Evolutionary conservation across 805 yeast genomes (phyloP).

Genomic region (Candida corydali): DNA sequence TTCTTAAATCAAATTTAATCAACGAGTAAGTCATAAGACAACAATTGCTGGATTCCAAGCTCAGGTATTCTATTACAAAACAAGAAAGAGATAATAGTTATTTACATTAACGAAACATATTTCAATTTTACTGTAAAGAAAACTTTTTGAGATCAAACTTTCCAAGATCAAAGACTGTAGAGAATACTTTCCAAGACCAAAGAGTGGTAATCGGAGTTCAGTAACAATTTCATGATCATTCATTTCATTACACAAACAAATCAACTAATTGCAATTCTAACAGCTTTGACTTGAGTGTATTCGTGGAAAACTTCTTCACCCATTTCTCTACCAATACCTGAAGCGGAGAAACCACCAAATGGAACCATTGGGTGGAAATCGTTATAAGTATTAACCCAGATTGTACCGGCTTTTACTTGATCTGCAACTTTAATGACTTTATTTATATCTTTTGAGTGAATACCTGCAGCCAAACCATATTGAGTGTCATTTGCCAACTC

Average conservation of each 20-base stretch:
- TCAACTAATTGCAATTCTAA: conserved; percentile 44
- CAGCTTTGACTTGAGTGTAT: conserved; percentile 85
- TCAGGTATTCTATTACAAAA: too few relatives aligned
- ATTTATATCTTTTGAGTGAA: conserved; percentile 73
- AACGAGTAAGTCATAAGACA: too few relatives aligned
- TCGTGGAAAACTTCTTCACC: conserved; percentile 83
- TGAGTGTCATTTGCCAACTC: conserved; percentile 71
- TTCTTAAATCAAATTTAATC: too few relatives aligned
- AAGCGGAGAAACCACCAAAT: conserved; percentile 88
- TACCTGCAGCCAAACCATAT: conserved; percentile 89
- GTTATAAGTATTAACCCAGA: conserved; percentile 89
- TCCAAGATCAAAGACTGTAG: too few relatives aligned
- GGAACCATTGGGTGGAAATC: conserved; percentile 86
- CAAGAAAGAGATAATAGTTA: too few relatives aligned
- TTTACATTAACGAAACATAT: too few relatives aligned
- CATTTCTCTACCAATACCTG: conserved; percentile 93
- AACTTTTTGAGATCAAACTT: too few relatives aligned
- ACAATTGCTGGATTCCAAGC: too few relatives aligned
- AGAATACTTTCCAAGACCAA: too few relatives aligned
- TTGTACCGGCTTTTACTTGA: conserved; percentile 79
- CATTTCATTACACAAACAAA: background rate
- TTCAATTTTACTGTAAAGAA: too few relatives aligned
- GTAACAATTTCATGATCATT: too few relatives aligned
- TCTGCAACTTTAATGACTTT: conserved; percentile 73
- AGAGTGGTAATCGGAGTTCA: too few relatives aligned